Evolutionary conservation across 2,329 filamentous ascomycete genomes (phyloP).

Genomic region (Alternaria dauci): DNA sequence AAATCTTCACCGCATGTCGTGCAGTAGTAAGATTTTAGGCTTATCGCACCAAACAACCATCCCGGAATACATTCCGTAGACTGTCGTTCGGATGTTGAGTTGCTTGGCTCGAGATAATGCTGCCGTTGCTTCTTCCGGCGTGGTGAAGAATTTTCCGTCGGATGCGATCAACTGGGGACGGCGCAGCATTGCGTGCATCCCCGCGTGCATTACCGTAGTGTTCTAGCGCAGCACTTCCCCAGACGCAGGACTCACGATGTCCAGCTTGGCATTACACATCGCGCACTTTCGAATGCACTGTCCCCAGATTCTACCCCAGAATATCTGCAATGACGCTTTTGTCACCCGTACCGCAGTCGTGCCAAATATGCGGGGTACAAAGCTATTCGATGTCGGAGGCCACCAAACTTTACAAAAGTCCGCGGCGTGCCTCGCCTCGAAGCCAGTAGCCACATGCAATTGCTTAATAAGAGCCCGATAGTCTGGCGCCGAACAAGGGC

Average conservation of each 20-base stretch:
- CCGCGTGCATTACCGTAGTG: not conserved
- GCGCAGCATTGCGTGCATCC: not conserved
- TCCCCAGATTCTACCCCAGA: constrained; percentile 17
- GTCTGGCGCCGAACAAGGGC: constrained; percentile 1
- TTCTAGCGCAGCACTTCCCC: not conserved
- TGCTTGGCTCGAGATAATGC: not conserved
- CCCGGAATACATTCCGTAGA: not conserved
- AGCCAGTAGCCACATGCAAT: not conserved
- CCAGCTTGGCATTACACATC: constrained; percentile 21
- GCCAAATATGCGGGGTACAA: constrained; percentile 8
- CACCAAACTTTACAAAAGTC: not conserved
- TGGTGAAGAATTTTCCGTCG: constrained; percentile 13
- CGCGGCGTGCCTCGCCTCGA: constrained; percentile 7
- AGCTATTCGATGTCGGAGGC: not conserved
- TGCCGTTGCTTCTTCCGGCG: not conserved
- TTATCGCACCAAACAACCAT: not conserved
- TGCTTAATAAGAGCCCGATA: not conserved
- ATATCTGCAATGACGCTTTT: constrained; percentile 2
- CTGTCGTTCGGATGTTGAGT: not conserved
- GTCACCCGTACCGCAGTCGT: not conserved
- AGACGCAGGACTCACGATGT: not conserved
- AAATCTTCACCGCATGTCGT: not conserved
- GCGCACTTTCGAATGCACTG: constrained; percentile 4
- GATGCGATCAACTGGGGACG: not conserved
- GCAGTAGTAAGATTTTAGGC: not conserved